Percentiles rank a stretch among this genome's conserved stretches.
These are phyloP conservation scores for Excoecaria cochinchinensis DNA, from an alignment of 345 rosid genomes.

Conservation along the genomic window DNA sequence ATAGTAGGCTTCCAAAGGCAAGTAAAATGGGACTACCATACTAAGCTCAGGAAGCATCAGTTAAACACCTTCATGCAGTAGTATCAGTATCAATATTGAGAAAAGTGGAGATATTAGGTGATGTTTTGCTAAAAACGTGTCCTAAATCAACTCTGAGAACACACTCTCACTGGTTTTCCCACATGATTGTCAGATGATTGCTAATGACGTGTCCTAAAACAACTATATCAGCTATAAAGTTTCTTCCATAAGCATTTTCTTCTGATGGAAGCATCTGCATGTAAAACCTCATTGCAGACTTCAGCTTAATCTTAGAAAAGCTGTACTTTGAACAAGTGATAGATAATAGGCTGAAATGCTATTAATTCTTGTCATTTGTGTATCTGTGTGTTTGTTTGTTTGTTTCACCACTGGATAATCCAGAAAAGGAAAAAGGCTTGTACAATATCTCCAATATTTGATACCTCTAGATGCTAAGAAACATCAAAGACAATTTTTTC, in stretches of 20 bases:
- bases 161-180: not conserved
- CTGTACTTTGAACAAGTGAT: not conserved
- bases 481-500: not conserved
- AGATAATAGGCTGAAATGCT: not conserved
- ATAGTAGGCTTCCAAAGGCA: not conserved
- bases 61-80: not conserved
- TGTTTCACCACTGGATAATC: not conserved
- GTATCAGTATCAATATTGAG: not conserved
- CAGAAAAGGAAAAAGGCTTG: too few species aligned
- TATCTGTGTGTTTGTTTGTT: not conserved
- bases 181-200: not conserved
- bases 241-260: not conserved
- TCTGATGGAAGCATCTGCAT: not conserved
- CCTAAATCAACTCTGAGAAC: not conserved
- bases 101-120: not conserved
- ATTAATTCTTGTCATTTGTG: not conserved
- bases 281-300: not conserved
- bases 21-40: not conserved
- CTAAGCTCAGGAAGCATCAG: not conserved
- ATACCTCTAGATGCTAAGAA: not conserved
- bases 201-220: not conserved
- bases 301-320: not conserved
- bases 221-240: too few species aligned
- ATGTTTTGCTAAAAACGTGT: not conserved
- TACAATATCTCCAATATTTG: too few species aligned